Evolutionary conservation across 257 asterid genomes (phyloP).

Genomic region (Nicotiana benthamiana): DNA sequence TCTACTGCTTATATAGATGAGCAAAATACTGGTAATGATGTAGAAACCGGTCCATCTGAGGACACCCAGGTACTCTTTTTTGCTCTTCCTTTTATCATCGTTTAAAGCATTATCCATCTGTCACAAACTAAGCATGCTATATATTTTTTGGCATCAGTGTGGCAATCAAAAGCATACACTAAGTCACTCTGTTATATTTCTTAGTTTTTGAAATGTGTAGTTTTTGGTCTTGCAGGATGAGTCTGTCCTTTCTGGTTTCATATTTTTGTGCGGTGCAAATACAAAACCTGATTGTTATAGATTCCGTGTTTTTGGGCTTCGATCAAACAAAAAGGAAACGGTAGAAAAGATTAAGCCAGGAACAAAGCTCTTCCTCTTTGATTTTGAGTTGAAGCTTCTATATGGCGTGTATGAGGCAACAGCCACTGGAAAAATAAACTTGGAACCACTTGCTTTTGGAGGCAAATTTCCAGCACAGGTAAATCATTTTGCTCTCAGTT

Average conservation of each 20-base stretch:
- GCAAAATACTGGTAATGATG: background rate
- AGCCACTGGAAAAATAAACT: slow-evolving; percentile 42
- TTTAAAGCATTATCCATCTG: background rate
- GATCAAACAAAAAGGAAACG: slow-evolving; percentile 29
- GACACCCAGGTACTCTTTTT: background rate
- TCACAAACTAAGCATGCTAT: background rate
- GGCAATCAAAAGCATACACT: background rate
- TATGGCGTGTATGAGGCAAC: slow-evolving; percentile 78
- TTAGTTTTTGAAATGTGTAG: background rate
- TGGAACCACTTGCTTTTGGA: slow-evolving; percentile 70
- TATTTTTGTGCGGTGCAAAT: slow-evolving; percentile 53
- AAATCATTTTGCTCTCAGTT: background rate
- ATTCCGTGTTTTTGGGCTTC: slow-evolving; percentile 80
- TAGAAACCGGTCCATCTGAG: background rate
- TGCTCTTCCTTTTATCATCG: background rate
- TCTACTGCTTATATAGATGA: background rate
- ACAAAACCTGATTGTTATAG: slow-evolving; percentile 60
- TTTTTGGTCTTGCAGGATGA: background rate
- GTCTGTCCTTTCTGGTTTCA: slow-evolving; percentile 41
- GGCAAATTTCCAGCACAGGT: slow-evolving; percentile 88
- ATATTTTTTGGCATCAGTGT: background rate
- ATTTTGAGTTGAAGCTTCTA: slow-evolving; percentile 50
- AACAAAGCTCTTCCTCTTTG: slow-evolving; percentile 61
- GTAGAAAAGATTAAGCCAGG: slow-evolving; percentile 58
- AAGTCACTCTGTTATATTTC: background rate